Conservation (phyloP, 2,329 filamentous ascomycete genomes). For the Verticillium alfalfae region DNA sequence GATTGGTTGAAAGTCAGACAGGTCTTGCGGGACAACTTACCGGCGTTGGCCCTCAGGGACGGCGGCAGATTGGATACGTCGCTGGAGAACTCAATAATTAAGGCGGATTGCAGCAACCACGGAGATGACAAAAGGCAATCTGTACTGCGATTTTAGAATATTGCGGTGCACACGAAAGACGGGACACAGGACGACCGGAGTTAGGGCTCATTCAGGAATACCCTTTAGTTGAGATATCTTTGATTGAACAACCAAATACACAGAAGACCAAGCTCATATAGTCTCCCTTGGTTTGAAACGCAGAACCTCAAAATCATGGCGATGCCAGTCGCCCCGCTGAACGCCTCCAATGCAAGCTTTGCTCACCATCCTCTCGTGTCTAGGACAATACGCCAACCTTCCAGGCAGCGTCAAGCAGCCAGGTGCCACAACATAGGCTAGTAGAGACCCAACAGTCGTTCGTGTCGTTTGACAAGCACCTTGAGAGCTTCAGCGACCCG, state of each 20-base stretch:
- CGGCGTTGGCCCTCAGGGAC: conserved; percentile 21
- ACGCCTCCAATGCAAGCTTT: neutral
- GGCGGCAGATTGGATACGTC: conserved; percentile 52
- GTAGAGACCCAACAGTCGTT: neutral
- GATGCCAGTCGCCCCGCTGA: conserved; percentile 1
- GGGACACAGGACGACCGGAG: neutral
- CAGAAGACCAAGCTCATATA: neutral
- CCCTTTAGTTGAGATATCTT: neutral
- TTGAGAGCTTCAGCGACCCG: neutral
- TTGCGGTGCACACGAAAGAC: neutral
- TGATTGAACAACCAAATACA: neutral
- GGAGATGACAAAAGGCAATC: neutral
- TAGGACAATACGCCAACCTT: neutral
- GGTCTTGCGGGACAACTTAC: conserved; percentile 28
- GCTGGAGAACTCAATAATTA: conserved; percentile 39
- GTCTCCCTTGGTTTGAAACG: neutral
- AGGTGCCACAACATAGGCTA: neutral
- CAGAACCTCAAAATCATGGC: neutral
- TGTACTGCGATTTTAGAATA: neutral
- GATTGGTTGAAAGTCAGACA: conserved; percentile 40
- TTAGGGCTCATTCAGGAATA: neutral
- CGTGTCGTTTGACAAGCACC: neutral
- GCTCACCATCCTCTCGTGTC: too few species aligned
- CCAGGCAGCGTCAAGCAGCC: neutral
- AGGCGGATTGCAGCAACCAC: conserved; percentile 15